Conservation (phyloP, 768 basidiomycete species). For the Candolleomyces eurysporus region DNA sequence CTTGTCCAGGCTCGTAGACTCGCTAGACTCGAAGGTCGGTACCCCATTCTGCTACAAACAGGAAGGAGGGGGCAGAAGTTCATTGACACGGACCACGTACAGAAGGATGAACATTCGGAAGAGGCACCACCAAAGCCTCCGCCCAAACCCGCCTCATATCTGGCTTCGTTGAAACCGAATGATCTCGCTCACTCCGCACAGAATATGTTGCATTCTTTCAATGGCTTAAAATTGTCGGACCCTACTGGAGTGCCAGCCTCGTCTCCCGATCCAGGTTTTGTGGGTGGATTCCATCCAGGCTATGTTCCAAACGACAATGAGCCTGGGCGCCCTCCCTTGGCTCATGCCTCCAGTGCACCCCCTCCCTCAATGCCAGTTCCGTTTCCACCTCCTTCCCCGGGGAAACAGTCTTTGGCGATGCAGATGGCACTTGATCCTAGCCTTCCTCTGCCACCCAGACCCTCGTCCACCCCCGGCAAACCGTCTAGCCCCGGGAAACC, state of each 20-base stretch:
- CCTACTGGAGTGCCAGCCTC: background rate
- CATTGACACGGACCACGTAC: background rate
- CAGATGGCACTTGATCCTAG: slow-evolving; percentile 30
- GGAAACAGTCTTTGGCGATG: slow-evolving; percentile 35
- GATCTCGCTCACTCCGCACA: slow-evolving; percentile 8
- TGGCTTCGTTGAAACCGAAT: background rate
- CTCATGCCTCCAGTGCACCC: slow-evolving; percentile 16
- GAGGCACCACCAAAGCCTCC: slow-evolving; percentile 15
- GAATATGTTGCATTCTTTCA: slow-evolving; percentile 23
- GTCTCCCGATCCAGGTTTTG: slow-evolving; percentile 27
- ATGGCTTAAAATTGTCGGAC: slow-evolving; percentile 21
- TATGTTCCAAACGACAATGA: slow-evolving; percentile 9
- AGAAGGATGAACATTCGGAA: slow-evolving; percentile 3
- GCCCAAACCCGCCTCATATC: background rate
- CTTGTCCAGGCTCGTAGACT: slow-evolving; percentile 19
- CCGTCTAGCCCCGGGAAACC: slow-evolving; percentile 8
- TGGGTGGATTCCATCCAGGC: slow-evolving; percentile 49
- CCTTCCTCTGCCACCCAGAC: slow-evolving; percentile 11
- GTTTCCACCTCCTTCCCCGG: slow-evolving; percentile 24
- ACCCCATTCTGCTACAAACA: no score
- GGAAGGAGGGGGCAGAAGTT: background rate
- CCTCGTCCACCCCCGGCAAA: slow-evolving; percentile 12
- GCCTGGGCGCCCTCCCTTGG: slow-evolving; percentile 8
- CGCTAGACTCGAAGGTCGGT: slow-evolving; percentile 11
- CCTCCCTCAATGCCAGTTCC: slow-evolving; percentile 38